These are phyloP conservation scores for Coemansia sp. DNA, from an alignment of 192 early-diverging fungal species.

Conservation along the genomic window DNA sequence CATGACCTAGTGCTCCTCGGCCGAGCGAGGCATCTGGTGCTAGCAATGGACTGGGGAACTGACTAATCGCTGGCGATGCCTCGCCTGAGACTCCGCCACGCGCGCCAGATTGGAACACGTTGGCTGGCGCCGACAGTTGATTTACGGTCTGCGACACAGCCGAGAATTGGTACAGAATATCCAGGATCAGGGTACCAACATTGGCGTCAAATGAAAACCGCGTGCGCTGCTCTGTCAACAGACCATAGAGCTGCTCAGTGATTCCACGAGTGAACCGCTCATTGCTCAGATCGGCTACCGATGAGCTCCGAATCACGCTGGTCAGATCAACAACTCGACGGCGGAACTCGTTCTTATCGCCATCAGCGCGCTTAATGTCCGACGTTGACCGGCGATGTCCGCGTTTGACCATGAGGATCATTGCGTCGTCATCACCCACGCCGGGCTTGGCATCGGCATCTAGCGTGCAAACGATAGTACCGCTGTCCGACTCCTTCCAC, in stretches of 20 bases:
- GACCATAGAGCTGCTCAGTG: slow-evolving; percentile 50
- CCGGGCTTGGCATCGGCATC: slow-evolving; percentile 38
- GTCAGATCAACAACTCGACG: slow-evolving; percentile 48
- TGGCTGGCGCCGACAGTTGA: slow-evolving; percentile 35
- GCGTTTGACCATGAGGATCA: slow-evolving; percentile 54
- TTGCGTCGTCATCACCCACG: slow-evolving; percentile 47
- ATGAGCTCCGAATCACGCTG: slow-evolving; percentile 33
- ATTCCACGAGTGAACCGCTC: slow-evolving; percentile 34
- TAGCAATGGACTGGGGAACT: slow-evolving; percentile 50
- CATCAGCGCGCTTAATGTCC: slow-evolving; percentile 42
- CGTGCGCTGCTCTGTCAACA: slow-evolving; percentile 52
- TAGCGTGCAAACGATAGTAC: slow-evolving; percentile 33
- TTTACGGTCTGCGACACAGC: slow-evolving; percentile 53
- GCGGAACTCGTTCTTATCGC: slow-evolving; percentile 48
- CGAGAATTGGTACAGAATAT: slow-evolving; percentile 54
- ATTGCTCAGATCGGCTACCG: slow-evolving; percentile 52
- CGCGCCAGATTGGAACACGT: slow-evolving; percentile 8
- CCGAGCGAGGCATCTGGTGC: slow-evolving; percentile 32
- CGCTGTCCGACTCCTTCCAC: slow-evolving; percentile 45
- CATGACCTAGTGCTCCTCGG: slow-evolving; percentile 18
- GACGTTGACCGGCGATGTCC: slow-evolving; percentile 49
- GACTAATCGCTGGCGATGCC: slow-evolving; percentile 48
- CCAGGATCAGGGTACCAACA: slow-evolving; percentile 45
- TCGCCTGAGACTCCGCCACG: slow-evolving; percentile 44
- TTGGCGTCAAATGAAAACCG: slow-evolving; percentile 43